A percentile compares a stretch with the other conserved stretches of the same genome.
Evolutionary conservation across 768 basidiomycete genomes (phyloP).

Genomic region (Naganishia vishniacii): DNA sequence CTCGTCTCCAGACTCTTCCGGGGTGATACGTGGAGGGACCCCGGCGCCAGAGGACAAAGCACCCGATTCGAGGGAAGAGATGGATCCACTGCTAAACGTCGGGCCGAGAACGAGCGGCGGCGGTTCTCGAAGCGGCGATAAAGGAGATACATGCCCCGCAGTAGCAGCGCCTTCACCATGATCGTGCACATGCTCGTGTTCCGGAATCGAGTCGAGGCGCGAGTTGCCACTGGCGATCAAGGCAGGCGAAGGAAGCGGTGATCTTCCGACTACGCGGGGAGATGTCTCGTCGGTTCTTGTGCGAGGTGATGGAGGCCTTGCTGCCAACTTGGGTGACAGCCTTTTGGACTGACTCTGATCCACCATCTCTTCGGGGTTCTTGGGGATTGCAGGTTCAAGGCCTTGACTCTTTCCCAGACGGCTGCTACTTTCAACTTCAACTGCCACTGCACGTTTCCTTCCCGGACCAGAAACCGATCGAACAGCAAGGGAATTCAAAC

Average conservation of each 20-base stretch:
- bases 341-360: not conserved
- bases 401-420: too few species aligned
- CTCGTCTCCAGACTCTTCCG: not conserved
- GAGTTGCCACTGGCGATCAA: not conserved
- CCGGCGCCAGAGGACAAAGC: not conserved
- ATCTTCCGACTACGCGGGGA: not conserved
- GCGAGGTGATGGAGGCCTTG: not conserved
- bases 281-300: not conserved
- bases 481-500: constrained; percentile 2
- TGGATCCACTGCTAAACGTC: constrained; percentile 3
- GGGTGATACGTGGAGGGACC: too few species aligned
- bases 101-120: constrained; percentile 8
- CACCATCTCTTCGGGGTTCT: too few species aligned
- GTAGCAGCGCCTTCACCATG: not conserved
- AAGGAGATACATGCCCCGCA: not conserved
- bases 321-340: not conserved
- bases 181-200: constrained; percentile 9
- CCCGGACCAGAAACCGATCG: constrained; percentile 26
- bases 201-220: constrained; percentile 11
- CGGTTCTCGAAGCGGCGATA: not conserved
- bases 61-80: constrained; percentile 7
- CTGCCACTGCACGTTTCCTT: not conserved
- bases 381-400: too few species aligned
- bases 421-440: too few species aligned
- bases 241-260: constrained; percentile 4